Percentiles rank a stretch among this genome's conserved stretches.
phyloP scores from a whole-genome alignment of 306 rosid species.

The Quercus variabilis region DNA sequence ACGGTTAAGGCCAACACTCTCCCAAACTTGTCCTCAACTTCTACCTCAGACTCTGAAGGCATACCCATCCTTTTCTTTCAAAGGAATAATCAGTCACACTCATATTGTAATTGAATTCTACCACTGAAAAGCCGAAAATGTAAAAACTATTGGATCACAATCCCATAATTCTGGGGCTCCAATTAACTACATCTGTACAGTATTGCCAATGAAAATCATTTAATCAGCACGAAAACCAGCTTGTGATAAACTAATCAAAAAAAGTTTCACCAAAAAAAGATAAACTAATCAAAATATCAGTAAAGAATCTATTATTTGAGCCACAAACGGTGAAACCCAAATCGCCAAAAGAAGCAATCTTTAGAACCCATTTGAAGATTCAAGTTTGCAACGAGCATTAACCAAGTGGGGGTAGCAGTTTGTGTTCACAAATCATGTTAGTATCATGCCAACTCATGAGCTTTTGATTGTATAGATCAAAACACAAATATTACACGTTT shows the following conservation, averaged over 20 bases:
- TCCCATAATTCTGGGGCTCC: conserved; percentile 21
- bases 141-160: conserved; percentile 36
- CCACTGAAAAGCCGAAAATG: conserved; percentile 45
- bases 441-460: too few species aligned
- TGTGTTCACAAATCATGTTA: too few species aligned
- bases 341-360: conserved; percentile 49
- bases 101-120: conserved; percentile 30
- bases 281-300: conserved; percentile 28
- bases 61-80: too few species aligned
- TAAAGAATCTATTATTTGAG: conserved; percentile 28
- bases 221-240: conserved; percentile 51
- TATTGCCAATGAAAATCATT: conserved; percentile 46
- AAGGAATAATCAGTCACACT: too few species aligned
- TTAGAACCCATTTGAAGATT: conserved; percentile 18
- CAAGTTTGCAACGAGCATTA: conserved; percentile 45
- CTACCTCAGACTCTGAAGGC: too few species aligned
- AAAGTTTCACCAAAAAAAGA: too few species aligned
- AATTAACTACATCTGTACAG: conserved; percentile 30
- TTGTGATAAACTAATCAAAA: conserved; percentile 31
- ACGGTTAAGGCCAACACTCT: too few species aligned
- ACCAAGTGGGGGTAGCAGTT: background rate
- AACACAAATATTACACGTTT: too few species aligned
- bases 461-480: too few species aligned
- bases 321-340: conserved; percentile 49
- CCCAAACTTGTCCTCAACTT: too few species aligned